These are phyloP conservation scores for Fereydounia khargensis DNA, from an alignment of 1,284 basidiomycete genomes.

Conservation along the genomic window DNA sequence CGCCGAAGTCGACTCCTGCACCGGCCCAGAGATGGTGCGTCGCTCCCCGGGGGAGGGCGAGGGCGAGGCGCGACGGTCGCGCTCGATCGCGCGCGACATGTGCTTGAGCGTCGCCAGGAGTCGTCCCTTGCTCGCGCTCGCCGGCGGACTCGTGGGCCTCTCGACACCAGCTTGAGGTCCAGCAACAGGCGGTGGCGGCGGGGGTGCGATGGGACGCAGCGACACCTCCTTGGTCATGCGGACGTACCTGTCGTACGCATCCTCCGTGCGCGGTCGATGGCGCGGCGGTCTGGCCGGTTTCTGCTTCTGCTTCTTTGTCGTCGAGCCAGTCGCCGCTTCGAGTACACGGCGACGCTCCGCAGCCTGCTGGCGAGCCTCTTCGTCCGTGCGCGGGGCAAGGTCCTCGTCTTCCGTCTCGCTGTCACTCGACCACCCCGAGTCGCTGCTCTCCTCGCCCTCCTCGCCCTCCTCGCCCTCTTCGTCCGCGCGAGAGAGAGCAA, in stretches of 20 bases:
- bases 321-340: slow-evolving; percentile 72
- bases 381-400: slow-evolving; percentile 55
- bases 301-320: slow-evolving; percentile 20
- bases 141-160: slow-evolving; percentile 7
- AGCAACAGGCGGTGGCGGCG: slow-evolving; percentile 5
- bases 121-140: slow-evolving; percentile 20
- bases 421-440: slow-evolving; percentile 61
- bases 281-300: slow-evolving; percentile 13
- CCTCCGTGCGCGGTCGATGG: slow-evolving; percentile 62
- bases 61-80: no score
- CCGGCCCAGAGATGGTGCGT: slow-evolving; percentile 23
- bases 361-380: slow-evolving; percentile 68
- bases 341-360: slow-evolving; percentile 76
- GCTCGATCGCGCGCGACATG: slow-evolving; percentile 24
- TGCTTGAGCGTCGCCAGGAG: slow-evolving; percentile 47
- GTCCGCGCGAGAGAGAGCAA: no score
- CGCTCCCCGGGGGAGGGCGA: no score
- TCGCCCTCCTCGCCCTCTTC: slow-evolving; percentile 50
- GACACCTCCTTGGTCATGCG: slow-evolving; percentile 57
- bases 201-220: slow-evolving; percentile 22
- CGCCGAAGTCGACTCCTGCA: slow-evolving; percentile 32
- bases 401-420: slow-evolving; percentile 46
- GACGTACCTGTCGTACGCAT: slow-evolving; percentile 83
- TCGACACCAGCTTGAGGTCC: no score
- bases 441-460: slow-evolving; percentile 57